Evolutionary conservation across 805 yeast species (phyloP).

Genomic region (Lipomyces spencermartinsiae): DNA sequence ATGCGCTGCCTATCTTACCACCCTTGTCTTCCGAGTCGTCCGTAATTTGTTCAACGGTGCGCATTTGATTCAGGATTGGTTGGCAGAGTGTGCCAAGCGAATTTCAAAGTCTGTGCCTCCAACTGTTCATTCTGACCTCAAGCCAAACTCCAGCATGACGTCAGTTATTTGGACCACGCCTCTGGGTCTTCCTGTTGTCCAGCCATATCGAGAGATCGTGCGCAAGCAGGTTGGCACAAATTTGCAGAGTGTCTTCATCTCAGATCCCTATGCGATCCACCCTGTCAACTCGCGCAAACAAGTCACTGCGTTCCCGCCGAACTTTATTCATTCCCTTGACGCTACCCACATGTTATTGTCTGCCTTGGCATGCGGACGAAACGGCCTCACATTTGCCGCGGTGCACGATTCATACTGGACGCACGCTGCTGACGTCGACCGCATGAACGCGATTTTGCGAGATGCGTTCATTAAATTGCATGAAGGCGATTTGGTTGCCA

Average conservation of each 20-base stretch:
- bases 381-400: conserved; percentile 79
- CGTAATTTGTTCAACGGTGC: conserved; percentile 90
- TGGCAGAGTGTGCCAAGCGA: conserved; percentile 81
- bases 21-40: conserved; percentile 79
- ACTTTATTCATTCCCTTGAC: conserved; percentile 91
- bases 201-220: conserved; percentile 82
- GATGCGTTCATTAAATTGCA: conserved; percentile 82
- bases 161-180: conserved; percentile 99
- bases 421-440: conserved; percentile 82
- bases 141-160: conserved; percentile 64
- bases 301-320: conserved; percentile 93
- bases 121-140: conserved; percentile 54
- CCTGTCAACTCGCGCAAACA: conserved; percentile 90
- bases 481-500: conserved; percentile 70
- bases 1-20: conserved; percentile 67
- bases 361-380: conserved; percentile 74
- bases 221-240: conserved; percentile 76
- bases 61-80: conserved; percentile 95
- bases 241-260: conserved; percentile 82
- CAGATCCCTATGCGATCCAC: conserved; percentile 84
- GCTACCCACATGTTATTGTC: conserved; percentile 96
- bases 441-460: conserved; percentile 73
- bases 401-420: conserved; percentile 99
- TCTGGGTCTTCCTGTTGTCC: conserved; percentile 92
- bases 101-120: conserved; percentile 79